Percentiles rank a stretch among this genome's conserved stretches.
Conservation (phyloP, 108 stramenopile species). For the Fragilaria crotonensis region DNA sequence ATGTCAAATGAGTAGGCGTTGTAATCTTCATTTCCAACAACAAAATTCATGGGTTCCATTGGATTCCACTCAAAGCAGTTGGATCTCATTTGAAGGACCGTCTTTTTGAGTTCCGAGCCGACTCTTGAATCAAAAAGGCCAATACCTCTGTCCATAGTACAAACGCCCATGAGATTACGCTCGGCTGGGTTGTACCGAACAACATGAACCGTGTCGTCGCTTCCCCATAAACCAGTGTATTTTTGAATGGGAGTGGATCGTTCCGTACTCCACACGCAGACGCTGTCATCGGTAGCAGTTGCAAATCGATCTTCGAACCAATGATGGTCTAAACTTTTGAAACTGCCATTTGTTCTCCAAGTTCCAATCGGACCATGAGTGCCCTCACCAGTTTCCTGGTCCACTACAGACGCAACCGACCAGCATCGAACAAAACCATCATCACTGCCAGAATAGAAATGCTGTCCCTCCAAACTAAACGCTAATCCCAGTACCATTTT, state of each 20-base stretch:
- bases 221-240: conserved; percentile 82
- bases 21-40: conserved; percentile 93
- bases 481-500: conserved; percentile 59
- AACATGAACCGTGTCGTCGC: conserved; percentile 84
- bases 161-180: conserved; percentile 82
- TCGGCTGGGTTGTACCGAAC: conserved; percentile 96
- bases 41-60: conserved; percentile 97
- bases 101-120: conserved; percentile 82
- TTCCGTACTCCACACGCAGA: conserved; percentile 88
- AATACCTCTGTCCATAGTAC: conserved; percentile 85
- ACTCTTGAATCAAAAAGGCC: conserved; percentile 91
- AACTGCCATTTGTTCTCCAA: conserved; percentile 46
- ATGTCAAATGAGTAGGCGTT: conserved; percentile 97
- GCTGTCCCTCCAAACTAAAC: conserved; percentile 57
- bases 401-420: conserved; percentile 19
- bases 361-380: conserved; percentile 33
- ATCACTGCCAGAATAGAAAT: conserved; percentile 89
- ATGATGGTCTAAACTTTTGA: conserved; percentile 94
- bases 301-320: conserved; percentile 81
- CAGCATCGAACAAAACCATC: conserved; percentile 83
- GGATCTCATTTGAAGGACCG: conserved; percentile 83
- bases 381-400: conserved; percentile 15
- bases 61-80: conserved; percentile 99
- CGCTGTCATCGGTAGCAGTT: conserved; percentile 85
- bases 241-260: conserved; percentile 78